Base-by-base conservation (phyloP, 257 asterid species). In the Hygrophila difformis region DNA sequence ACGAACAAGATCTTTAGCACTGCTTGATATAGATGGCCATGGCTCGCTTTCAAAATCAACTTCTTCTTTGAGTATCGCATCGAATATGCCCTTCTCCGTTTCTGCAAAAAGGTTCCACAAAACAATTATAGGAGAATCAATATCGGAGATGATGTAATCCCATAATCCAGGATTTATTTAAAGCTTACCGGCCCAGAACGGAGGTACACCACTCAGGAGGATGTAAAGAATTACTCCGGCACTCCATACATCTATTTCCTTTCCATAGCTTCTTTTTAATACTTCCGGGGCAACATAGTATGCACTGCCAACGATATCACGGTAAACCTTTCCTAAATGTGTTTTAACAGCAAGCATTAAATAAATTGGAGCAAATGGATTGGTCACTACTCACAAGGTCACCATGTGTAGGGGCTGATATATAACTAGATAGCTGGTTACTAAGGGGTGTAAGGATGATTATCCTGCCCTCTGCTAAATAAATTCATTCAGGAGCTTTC, bases 251-350 rank as follows among this genome's bases (percentile, higher is more conserved):
- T 84, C 93, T 6, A 77, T 75, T 65, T 84, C 95, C 59, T 81
- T 77, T 14, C 89, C 95, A 29, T 84, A 81, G 57, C 70, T 75
- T 23, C 93, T 77, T 49, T 70, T 57, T 66, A 84, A 59, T 5
- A 84, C 93, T 65, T 84, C 93, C 18, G 95, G 95, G 45, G 95
- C 95, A 38, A 84, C 93, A 50, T 84, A 80, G 63, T 84, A 84
- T 44, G 93, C 84, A 61, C 95, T 81, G 5, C 95, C 95, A 61
- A 81, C 93, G 49, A 81, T 63, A 71, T 84, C 93, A 28, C 75
- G 89, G 19, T 80, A 75, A 44, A 80, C 71, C 66, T 75, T 84
- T 18, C 95, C 93, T 77, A 81, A 34, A 57, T n/a, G n/a, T n/a
- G n/a, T n/a, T n/a, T n/a, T n/a, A n/a, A n/a, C n/a, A n/a, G n/a